These are phyloP conservation scores for Phytopythium aichiense DNA, from an alignment of 352 stramenopile species.

Conservation along the genomic window DNA sequence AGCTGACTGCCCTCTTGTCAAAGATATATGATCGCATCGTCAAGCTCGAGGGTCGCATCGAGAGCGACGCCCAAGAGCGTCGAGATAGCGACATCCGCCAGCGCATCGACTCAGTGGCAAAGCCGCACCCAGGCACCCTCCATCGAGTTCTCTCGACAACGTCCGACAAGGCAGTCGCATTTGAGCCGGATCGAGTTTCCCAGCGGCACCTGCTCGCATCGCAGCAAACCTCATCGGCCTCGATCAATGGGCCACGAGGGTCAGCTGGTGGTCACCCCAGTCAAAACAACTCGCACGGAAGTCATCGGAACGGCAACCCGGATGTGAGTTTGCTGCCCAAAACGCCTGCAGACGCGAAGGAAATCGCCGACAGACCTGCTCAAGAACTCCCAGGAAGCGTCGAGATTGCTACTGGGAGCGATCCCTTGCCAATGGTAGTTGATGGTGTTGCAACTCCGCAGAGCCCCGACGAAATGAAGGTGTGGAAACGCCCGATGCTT, in stretches of 20 bases:
- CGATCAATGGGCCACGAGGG: background rate
- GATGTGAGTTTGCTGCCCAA: constrained; percentile 5
- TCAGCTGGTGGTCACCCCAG: background rate
- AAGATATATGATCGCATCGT: constrained; percentile 52
- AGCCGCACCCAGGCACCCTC: background rate
- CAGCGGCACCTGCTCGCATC: constrained; percentile 37
- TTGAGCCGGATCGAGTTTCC: constrained; percentile 63
- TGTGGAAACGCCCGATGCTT: constrained; percentile 28
- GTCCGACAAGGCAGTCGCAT: constrained; percentile 19
- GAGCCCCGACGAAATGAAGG: constrained; percentile 26
- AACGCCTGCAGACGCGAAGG: background rate
- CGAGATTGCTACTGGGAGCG: background rate
- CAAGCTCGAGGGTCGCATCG: constrained; percentile 43
- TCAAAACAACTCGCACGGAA: background rate
- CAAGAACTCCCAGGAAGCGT: background rate
- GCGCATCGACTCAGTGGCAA: constrained; percentile 11
- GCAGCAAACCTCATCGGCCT: background rate
- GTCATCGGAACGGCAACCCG: background rate
- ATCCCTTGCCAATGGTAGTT: background rate
- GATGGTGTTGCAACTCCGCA: constrained; percentile 24
- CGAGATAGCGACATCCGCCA: constrained; percentile 46
- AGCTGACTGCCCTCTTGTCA: constrained; percentile 30
- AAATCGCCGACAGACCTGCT: background rate
- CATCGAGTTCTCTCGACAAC: background rate
- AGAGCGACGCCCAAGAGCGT: constrained; percentile 38